Conservation (phyloP, 2,329 filamentous ascomycete species). For the Gnomoniopsis smithogilvyi region DNA sequence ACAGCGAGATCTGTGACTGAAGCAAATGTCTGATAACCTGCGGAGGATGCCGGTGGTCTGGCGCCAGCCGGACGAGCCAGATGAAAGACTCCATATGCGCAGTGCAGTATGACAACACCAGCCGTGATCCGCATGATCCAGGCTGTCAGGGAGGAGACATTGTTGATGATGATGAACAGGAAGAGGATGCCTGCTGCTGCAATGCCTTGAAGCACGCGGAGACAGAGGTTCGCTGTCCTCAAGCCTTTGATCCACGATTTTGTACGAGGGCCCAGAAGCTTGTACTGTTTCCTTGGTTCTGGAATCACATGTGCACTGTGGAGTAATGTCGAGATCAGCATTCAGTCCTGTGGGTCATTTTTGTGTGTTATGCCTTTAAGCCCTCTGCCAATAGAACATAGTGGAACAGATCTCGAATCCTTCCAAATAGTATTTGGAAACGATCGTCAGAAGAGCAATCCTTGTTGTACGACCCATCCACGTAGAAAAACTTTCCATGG, state of each 20-base stretch:
- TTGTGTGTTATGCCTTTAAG: no score
- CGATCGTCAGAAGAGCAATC: neutral
- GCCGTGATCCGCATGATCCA: conserved; percentile 81
- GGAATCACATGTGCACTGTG: conserved; percentile 60
- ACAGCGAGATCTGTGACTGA: conserved; percentile 64
- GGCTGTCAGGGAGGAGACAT: conserved; percentile 59
- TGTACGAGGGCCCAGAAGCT: conserved; percentile 65
- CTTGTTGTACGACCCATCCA: no score
- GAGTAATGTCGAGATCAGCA: neutral
- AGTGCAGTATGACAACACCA: conserved; percentile 69
- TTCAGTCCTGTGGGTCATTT: neutral
- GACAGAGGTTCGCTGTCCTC: conserved; percentile 64
- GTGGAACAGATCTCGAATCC: neutral
- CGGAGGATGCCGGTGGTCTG: conserved; percentile 74
- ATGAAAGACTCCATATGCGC: conserved; percentile 78
- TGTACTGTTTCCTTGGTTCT: conserved; percentile 57
- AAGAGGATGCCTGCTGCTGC: conserved; percentile 69
- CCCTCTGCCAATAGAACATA: neutral
- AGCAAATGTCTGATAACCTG: conserved; percentile 87
- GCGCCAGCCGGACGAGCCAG: conserved; percentile 66
- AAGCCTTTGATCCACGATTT: conserved; percentile 70
- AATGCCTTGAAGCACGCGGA: conserved; percentile 66
- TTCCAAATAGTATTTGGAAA: no score
- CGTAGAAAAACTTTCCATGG: neutral
- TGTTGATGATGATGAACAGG: conserved; percentile 73